Conservation (phyloP, 1,284 basidiomycete species). For the Marasmius tenuissimus region DNA sequence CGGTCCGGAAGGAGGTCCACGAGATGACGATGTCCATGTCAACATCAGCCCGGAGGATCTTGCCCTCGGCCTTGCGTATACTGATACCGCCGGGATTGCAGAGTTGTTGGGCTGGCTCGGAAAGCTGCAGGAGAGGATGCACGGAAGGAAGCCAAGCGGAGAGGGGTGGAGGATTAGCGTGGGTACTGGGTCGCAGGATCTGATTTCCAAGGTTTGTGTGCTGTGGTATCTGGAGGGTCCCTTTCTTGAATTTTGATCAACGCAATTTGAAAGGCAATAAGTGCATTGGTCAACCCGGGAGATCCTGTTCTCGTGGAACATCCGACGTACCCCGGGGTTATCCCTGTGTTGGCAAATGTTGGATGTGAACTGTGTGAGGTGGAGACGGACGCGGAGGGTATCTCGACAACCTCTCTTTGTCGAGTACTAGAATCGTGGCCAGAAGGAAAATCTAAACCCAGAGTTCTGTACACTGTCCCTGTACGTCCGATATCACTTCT, state of each 20-base stretch:
- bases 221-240: too few relatives aligned
- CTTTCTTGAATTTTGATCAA: neutral
- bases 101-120: conserved; percentile 50
- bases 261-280: conserved; percentile 9
- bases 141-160: conserved; percentile 38
- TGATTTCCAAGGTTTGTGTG: conserved; percentile 59
- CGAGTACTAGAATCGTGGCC: conserved; percentile 79
- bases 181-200: conserved; percentile 68
- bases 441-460: conserved; percentile 69
- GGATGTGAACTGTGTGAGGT: conserved; percentile 69
- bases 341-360: conserved; percentile 60
- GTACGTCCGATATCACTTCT: conserved; percentile 36
- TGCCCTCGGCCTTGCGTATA: conserved; percentile 56
- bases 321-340: conserved; percentile 64
- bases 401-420: conserved; percentile 65
- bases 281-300: conserved; percentile 55
- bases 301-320: conserved; percentile 68
- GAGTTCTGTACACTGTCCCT: conserved; percentile 82
- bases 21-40: conserved; percentile 14
- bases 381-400: conserved; percentile 77
- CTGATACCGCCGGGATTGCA: conserved; percentile 55
- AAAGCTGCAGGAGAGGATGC: conserved; percentile 48
- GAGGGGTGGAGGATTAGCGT: conserved; percentile 60
- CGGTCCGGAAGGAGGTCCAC: conserved; percentile 6
- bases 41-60: conserved; percentile 45